Base-by-base conservation (phyloP, 2,329 filamentous ascomycete genomes). In the Bipolaris victoriae region DNA sequence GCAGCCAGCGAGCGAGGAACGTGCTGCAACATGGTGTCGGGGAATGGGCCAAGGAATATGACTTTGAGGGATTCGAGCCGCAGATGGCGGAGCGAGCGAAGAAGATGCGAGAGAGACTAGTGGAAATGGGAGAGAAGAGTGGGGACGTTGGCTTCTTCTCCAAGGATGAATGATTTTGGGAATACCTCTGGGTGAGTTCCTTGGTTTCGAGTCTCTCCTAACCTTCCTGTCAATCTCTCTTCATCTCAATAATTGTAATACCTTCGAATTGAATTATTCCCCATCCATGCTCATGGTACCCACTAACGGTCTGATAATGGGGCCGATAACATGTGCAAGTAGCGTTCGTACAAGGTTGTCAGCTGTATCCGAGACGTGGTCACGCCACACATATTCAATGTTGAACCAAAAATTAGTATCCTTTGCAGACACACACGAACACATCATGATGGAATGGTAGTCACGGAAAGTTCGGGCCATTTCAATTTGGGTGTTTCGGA, bases 1-100 rank as follows among this genome's bases (percentile, higher is more conserved):
- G 84, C 55, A 72, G 66, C 40, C 77, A 84, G 58, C 76, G 89
- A 56, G 88, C 89, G 49, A 82, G 88, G 62, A 91, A 91, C 74
- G 89, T 92, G 62, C 74, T 92, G 69, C 89, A 92, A 81, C 89
- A 92, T 76, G 89, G 88, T 3, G 81, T 91, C 20, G 88, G 88
- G 3, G 79, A 77, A 41, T 92, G 88, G 87, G 86, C 90, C 6
- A 81, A 80, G 31, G 66, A 78, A 22, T 84, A 85, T 60, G 82
- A 88, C 68, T 85, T 91, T 54, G 61, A 75, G 65, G 83, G 86
- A 62, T 85, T 91, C 55, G 76, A 75, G 33, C 83, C 87, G 72
- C 84, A 73, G 16, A 90, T 91, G 62, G 81, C 78, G 61, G 67
- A 66, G 66, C 78, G 82, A 63, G 88, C 89, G 1, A 83, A 86